These are phyloP conservation scores for Coemansia reversa DNA, from an alignment of 192 early-diverging fungal genomes.

Conservation along the genomic window DNA sequence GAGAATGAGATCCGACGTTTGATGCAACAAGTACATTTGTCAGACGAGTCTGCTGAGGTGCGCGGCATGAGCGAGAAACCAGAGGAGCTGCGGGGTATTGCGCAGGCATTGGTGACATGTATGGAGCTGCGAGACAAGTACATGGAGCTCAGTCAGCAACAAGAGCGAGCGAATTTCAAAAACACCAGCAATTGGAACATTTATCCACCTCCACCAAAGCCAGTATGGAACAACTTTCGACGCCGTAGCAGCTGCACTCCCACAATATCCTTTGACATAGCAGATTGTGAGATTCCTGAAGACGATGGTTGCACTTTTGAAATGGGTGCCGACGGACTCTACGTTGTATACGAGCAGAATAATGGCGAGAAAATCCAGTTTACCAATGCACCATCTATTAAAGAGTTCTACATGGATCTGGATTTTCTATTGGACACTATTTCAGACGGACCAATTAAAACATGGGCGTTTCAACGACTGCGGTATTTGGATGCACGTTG, in stretches of 20 bases:
- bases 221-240: no score
- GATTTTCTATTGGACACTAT: conserved; percentile 76
- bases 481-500: conserved; percentile 91
- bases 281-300: conserved; percentile 14
- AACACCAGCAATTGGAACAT: conserved; percentile 74
- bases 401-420: conserved; percentile 84
- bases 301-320: conserved; percentile 41
- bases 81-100: conserved; percentile 27
- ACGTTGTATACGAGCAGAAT: conserved; percentile 51
- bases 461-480: conserved; percentile 85
- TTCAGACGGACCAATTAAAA: conserved; percentile 88
- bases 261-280: neutral
- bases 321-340: conserved; percentile 64
- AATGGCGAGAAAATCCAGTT: conserved; percentile 27
- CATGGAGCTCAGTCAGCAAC: conserved; percentile 71
- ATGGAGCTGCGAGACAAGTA: conserved; percentile 80
- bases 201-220: conserved; percentile 64
- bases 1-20: conserved; percentile 35
- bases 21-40: conserved; percentile 22
- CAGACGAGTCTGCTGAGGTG: conserved; percentile 18
- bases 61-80: conserved; percentile 28
- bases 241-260: no score
- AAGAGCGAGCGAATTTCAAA: conserved; percentile 76
- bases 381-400: conserved; percentile 64
- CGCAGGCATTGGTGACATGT: conserved; percentile 61